phyloP scores from a whole-genome alignment of 495 filamentous ascomycete species.

The Eremomyces bilateralis region DNA sequence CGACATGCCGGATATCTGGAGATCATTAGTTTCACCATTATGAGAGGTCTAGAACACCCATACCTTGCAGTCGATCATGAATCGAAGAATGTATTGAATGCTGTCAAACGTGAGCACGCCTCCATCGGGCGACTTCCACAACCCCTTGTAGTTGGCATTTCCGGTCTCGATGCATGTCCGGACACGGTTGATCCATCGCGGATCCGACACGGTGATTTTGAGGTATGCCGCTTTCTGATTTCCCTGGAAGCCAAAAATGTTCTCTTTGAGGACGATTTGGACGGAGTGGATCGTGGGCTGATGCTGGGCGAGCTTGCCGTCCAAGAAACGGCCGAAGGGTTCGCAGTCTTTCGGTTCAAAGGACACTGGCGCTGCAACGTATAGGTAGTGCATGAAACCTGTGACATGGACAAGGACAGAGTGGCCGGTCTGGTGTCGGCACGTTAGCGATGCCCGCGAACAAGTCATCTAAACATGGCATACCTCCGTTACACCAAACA shows the following conservation, averaged over 20 bases:
- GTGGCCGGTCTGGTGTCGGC: constrained; percentile 39
- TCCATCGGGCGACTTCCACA: constrained; percentile 53
- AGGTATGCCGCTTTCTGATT: constrained; percentile 81
- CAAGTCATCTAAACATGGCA: constrained; percentile 1
- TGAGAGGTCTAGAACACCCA: constrained; percentile 14
- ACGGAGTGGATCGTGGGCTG: constrained; percentile 48
- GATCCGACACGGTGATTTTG: constrained; percentile 79
- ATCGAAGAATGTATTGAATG: constrained; percentile 83
- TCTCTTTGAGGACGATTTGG: constrained; percentile 59
- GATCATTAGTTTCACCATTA: neutral
- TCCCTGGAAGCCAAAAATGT: constrained; percentile 79
- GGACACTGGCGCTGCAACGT: constrained; percentile 64
- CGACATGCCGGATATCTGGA: constrained; percentile 72
- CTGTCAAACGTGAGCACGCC: constrained; percentile 74
- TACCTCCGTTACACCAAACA: constrained; percentile 96
- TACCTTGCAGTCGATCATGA: constrained; percentile 93
- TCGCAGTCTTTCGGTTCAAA: constrained; percentile 61
- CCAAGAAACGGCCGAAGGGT: constrained; percentile 53
- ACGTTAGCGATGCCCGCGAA: constrained; percentile 1
- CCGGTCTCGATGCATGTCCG: constrained; percentile 49
- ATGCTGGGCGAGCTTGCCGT: constrained; percentile 43
- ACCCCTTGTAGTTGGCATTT: constrained; percentile 67
- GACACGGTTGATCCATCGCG: constrained; percentile 52
- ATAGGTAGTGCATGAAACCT: constrained; percentile 90
- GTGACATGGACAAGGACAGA: constrained; percentile 90